These are phyloP conservation scores for Phialemoniopsis sp. DNA, from an alignment of 2,329 filamentous ascomycete species.

Conservation along the genomic window DNA sequence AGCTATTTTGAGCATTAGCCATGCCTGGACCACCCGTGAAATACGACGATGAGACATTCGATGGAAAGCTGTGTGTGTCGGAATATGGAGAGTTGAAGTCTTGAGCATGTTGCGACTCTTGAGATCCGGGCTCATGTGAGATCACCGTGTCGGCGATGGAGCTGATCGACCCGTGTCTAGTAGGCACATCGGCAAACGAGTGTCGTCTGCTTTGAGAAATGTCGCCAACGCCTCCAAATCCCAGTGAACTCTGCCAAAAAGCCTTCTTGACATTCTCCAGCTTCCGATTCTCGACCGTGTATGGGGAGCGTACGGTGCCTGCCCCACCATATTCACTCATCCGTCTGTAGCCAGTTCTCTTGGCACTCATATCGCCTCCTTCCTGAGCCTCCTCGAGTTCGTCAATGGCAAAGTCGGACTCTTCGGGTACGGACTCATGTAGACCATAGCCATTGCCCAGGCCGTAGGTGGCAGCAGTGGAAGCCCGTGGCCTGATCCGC, in stretches of 20 bases:
- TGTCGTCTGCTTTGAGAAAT: conserved; percentile 72
- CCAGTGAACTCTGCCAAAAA: conserved; percentile 69
- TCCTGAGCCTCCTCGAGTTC: conserved; percentile 63
- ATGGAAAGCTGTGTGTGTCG: conserved; percentile 24
- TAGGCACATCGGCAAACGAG: conserved; percentile 68
- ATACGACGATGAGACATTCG: conserved; percentile 25
- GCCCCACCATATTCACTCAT: conserved; percentile 52
- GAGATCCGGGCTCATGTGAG: conserved; percentile 38
- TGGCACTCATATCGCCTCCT: conserved; percentile 37
- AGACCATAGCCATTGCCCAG: conserved; percentile 55
- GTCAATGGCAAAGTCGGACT: conserved; percentile 69
- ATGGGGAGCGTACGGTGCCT: conserved; percentile 40
- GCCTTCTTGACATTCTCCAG: conserved; percentile 63
- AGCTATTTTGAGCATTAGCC: conserved; percentile 12
- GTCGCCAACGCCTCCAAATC: conserved; percentile 57
- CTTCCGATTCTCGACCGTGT: conserved; percentile 56
- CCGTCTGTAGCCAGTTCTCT: conserved; percentile 41
- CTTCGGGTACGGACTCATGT: conserved; percentile 57
- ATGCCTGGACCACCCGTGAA: conserved; percentile 26
- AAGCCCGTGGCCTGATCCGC: conserved; percentile 53
- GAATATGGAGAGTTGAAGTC: conserved; percentile 36
- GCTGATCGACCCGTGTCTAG: conserved; percentile 59
- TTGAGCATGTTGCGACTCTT: conserved; percentile 37
- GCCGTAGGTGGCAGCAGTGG: conserved; percentile 48
- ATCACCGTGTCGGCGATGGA: conserved; percentile 50